These are phyloP conservation scores for Castanea sativa DNA, from an alignment of 306 rosid genomes.

Conservation along the genomic window DNA sequence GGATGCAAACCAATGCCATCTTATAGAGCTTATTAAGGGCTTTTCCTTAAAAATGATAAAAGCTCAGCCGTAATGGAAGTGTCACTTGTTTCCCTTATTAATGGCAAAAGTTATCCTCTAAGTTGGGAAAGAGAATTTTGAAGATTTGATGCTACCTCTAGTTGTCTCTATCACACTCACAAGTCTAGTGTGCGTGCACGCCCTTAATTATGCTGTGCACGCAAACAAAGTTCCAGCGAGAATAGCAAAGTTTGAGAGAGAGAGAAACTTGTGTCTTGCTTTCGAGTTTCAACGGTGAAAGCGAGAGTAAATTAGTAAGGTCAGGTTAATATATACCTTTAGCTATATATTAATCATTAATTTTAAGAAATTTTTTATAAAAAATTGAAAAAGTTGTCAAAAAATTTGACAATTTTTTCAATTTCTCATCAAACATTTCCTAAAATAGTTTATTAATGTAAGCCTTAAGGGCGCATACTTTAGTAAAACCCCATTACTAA, in stretches of 20 bases:
- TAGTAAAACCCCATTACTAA: too few relatives aligned
- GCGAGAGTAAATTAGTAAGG: too few relatives aligned
- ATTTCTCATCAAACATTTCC: too few relatives aligned
- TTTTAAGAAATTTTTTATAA: too few relatives aligned
- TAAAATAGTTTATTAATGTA: too few relatives aligned
- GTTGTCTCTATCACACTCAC: constrained; percentile 24
- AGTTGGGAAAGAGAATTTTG: constrained; percentile 1
- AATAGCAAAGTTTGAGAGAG: constrained; percentile 3
- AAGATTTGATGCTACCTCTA: background rate
- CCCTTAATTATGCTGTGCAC: constrained; percentile 35
- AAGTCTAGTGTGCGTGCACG: constrained; percentile 39
- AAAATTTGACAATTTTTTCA: too few relatives aligned
- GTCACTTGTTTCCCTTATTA: constrained; percentile 20
- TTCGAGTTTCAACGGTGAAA: background rate
- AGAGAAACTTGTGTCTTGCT: constrained; percentile 9
- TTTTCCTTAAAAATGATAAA: background rate
- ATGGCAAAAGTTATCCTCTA: constrained; percentile 9
- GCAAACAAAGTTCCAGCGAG: constrained; percentile 13
- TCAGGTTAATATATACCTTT: too few relatives aligned
- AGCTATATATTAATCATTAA: too few relatives aligned
- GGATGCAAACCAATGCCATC: background rate
- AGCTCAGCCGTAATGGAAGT: constrained; percentile 15
- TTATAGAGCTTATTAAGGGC: background rate
- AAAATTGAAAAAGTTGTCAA: too few relatives aligned
- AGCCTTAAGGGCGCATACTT: rapidly evolving